Base-by-base conservation (phyloP, 495 filamentous ascomycete species). In the Xylaria palmicola region DNA sequence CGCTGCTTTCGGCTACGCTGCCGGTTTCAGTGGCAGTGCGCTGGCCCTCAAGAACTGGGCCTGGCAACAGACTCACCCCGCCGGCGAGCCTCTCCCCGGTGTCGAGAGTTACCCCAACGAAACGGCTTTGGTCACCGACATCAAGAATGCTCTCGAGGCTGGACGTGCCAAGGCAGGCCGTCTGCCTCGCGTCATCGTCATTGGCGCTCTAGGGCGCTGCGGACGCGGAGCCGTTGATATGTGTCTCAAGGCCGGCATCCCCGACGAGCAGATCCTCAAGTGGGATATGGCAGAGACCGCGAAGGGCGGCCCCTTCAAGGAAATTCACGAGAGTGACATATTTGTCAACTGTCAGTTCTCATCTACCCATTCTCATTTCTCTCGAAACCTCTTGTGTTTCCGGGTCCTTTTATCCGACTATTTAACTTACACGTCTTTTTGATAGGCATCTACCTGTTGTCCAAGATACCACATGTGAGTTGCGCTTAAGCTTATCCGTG, bases 281-380 rank as follows among this genome's bases (percentile, higher is more conserved):
- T 97, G 93, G 93, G 94, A 98, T 80, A 82, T 98, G 75, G 86
- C 80, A 1, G 94, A 97, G 83, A 97, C 93, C n/a, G 79, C 76
- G 3, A 83, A 82, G 69, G 87, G 90, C 29, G 93, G 93, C 13
- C 93, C 93, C 24, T 97, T 96, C 80, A 74, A 80, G 65, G 93
- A 97, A 76, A 94, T 97, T 70, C 78, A 89, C 58, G 88, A 92
- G 68, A 79, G 74, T 62, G 84, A 87, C 64, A 91, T 95, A 66
- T 94, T 96, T 72, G 80, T 96, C 72, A 96, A 96, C 81, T 95
- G 90, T 41, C 1, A 58, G 55, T 58, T 27, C 27, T 29, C 20
- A 6, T 24, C 20, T 13, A 29, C 44, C 26, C 2, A 13, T 7
- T 22, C n/a, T 27, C 6, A 6, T 27, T 7, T 22, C n/a, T 27